A percentile compares a stretch with the other conserved stretches of the same genome.
Conservation (phyloP, 2,329 filamentous ascomycete species). For the Neocatenulostroma microsporum region DNA sequence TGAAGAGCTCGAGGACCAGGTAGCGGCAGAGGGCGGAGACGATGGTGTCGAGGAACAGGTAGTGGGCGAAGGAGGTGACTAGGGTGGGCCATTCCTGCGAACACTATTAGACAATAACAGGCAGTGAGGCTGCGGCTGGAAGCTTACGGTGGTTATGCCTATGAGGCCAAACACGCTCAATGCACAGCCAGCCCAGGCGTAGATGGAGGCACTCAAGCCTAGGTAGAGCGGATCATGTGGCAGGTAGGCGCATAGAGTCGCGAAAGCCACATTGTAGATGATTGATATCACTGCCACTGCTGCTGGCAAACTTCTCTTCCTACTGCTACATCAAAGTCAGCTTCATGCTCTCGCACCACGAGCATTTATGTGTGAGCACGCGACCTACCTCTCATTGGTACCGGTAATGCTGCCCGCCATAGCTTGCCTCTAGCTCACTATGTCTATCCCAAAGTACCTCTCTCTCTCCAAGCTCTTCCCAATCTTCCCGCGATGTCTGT, state of each 20-base stretch:
- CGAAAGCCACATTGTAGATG: conserved; percentile 20
- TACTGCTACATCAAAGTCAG: conserved; percentile 2
- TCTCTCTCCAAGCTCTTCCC: too few relatives aligned
- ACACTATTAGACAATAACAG: background rate
- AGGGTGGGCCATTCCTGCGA: conserved; percentile 15
- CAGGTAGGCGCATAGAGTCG: conserved; percentile 19
- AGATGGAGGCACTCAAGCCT: conserved; percentile 18
- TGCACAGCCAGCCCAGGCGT: conserved; percentile 21
- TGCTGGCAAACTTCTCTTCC: conserved; percentile 12
- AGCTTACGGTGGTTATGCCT: conserved; percentile 18
- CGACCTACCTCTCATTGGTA: too few relatives aligned
- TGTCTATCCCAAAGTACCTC: too few relatives aligned
- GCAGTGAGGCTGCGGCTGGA: background rate
- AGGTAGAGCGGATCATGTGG: conserved; percentile 24
- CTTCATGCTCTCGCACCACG: too few relatives aligned
- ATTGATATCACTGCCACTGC: conserved; percentile 18
- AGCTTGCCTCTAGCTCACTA: too few relatives aligned
- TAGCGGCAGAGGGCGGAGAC: conserved; percentile 18
- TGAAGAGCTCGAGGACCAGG: conserved; percentile 19
- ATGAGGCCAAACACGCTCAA: conserved; percentile 20
- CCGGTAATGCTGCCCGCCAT: too few relatives aligned
- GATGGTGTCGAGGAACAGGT: conserved; percentile 22
- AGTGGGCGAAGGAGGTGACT: conserved; percentile 20
- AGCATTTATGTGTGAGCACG: too few relatives aligned
- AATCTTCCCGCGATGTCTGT: too few relatives aligned